A percentile compares a stretch with the other conserved stretches of the same genome.
Conservation (phyloP, 2,329 filamentous ascomycete species). For the Botryotinia narcissicola region DNA sequence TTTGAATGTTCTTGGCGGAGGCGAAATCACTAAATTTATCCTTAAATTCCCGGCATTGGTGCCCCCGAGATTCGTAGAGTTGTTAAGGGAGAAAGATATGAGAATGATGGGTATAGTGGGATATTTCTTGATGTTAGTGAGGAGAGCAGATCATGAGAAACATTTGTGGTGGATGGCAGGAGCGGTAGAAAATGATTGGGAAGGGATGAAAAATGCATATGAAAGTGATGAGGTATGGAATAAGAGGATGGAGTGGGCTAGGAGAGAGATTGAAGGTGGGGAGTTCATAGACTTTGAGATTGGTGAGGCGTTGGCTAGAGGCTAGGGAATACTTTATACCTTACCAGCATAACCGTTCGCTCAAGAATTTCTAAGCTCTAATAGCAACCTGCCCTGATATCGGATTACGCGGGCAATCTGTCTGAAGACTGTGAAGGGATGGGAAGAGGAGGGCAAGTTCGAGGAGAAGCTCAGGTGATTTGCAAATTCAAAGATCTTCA, state of each 20-base stretch:
- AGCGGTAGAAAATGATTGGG: neutral
- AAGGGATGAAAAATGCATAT: neutral
- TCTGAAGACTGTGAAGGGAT: too few species aligned
- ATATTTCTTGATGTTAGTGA: slow-evolving; percentile 17
- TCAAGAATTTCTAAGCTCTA: too few species aligned
- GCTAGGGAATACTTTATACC: neutral
- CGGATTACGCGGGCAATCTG: too few species aligned
- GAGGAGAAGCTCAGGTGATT: too few species aligned
- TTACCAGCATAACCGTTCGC: too few species aligned
- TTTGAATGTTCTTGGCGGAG: neutral
- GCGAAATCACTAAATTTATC: neutral
- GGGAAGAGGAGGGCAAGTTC: too few species aligned
- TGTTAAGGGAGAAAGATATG: slow-evolving; percentile 1
- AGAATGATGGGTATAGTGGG: slow-evolving; percentile 2
- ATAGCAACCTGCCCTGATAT: too few species aligned
- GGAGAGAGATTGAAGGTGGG: slow-evolving; percentile 3
- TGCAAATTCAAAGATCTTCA: too few species aligned
- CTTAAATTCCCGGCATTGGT: slow-evolving; percentile 5
- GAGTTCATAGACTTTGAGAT: neutral
- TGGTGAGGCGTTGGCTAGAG: neutral
- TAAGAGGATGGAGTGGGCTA: slow-evolving; percentile 3
- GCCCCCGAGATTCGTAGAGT: neutral
- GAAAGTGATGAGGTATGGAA: neutral
- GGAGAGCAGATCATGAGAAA: neutral
- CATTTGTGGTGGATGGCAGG: slow-evolving; percentile 13